Evolutionary conservation across 768 basidiomycete genomes (phyloP).

Genomic region (Mycena vulgaris): DNA sequence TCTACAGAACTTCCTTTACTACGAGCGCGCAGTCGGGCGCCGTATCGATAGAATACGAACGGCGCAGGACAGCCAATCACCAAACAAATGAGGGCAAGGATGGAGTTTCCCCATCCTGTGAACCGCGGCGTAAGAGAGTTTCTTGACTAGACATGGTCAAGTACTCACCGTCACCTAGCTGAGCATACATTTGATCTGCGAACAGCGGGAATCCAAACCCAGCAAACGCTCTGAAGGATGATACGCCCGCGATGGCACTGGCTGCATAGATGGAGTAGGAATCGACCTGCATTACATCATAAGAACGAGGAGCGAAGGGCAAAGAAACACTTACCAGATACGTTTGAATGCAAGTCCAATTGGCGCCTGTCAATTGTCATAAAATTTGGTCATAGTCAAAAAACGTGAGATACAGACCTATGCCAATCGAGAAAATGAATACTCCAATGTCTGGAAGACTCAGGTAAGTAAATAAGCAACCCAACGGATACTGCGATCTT

Average conservation of each 20-base stretch:
- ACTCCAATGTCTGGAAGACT: conserved; percentile 57
- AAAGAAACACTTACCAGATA: conserved; percentile 66
- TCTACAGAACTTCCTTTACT: conserved; percentile 55
- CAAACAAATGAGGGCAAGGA: conserved; percentile 68
- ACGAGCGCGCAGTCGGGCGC: conserved; percentile 53
- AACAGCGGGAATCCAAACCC: conserved; percentile 80
- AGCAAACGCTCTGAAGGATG: conserved; percentile 65
- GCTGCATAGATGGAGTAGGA: conserved; percentile 85
- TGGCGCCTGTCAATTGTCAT: conserved; percentile 50
- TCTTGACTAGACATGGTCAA: background rate
- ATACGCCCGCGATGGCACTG: conserved; percentile 69
- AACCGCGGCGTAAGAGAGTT: background rate
- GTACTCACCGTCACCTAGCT: conserved; percentile 61
- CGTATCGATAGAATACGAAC: conserved; percentile 59
- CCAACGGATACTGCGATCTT: too few relatives aligned
- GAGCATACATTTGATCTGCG: conserved; percentile 68
- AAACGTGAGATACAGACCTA: conserved; percentile 60
- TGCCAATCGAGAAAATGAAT: conserved; percentile 64
- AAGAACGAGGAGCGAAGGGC: conserved; percentile 4
- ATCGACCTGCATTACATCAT: too few relatives aligned
- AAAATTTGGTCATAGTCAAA: too few relatives aligned
- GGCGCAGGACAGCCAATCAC: conserved; percentile 68
- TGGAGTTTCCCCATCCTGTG: conserved; percentile 69
- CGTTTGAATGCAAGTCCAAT: conserved; percentile 66
- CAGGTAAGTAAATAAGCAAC: too few relatives aligned